These are phyloP conservation scores for Lolium multiflorum DNA, from an alignment of 176 grass and related monocot genomes.

Conservation along the genomic window DNA sequence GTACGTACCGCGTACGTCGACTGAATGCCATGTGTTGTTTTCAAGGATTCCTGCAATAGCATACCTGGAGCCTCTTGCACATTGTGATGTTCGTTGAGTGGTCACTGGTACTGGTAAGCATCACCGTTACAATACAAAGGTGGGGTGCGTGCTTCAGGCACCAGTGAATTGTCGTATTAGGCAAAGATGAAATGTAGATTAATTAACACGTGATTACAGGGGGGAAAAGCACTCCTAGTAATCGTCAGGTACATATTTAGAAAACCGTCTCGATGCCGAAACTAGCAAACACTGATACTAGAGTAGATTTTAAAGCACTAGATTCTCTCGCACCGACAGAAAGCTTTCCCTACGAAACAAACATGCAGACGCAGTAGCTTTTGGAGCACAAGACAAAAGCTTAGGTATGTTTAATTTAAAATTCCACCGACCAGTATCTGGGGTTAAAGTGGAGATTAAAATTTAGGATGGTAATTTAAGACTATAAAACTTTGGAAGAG, in stretches of 20 bases:
- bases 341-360: constrained; percentile 31
- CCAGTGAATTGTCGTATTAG: too few relatives aligned
- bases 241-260: too few relatives aligned
- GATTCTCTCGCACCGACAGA: constrained; percentile 41
- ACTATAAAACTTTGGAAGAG: too few relatives aligned
- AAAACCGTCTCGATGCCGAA: too few relatives aligned
- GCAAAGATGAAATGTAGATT: too few relatives aligned
- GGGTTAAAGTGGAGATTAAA: background rate
- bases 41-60: background rate
- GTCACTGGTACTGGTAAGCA: too few relatives aligned
- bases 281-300: background rate
- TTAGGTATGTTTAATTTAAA: background rate
- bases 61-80: background rate
- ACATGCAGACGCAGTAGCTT: constrained; percentile 13
- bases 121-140: too few relatives aligned
- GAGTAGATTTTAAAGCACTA: background rate
- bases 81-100: background rate
- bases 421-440: background rate
- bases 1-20: too few relatives aligned
- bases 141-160: too few relatives aligned
- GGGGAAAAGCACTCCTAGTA: too few relatives aligned
- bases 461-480: too few relatives aligned
- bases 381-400: constrained; percentile 39
- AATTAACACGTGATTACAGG: too few relatives aligned
- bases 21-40: background rate